Evolutionary conservation across 495 filamentous ascomycete genomes (phyloP).

Genomic region (Thermochaetoides thermophila): DNA sequence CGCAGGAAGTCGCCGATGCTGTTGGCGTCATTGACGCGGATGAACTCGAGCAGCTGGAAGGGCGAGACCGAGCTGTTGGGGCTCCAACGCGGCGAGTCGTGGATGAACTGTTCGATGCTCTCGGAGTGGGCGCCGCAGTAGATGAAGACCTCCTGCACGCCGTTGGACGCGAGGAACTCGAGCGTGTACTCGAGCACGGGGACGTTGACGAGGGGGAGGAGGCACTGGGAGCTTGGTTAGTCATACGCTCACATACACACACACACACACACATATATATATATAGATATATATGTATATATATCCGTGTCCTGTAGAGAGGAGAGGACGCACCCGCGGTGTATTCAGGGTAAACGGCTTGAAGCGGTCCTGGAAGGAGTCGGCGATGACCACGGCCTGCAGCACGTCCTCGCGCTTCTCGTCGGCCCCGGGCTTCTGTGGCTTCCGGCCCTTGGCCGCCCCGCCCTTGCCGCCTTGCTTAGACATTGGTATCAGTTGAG

Average conservation of each 20-base stretch:
- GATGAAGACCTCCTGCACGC: conserved; percentile 80
- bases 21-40: conserved; percentile 64
- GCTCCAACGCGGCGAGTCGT: conserved; percentile 29
- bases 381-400: conserved; percentile 82
- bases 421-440: conserved; percentile 30
- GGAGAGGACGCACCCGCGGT: conserved; percentile 52
- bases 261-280: too few species aligned
- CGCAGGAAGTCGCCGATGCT: conserved; percentile 93
- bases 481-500: conserved; percentile 22
- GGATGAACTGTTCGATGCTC: conserved; percentile 72
- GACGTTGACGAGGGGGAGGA: conserved; percentile 82
- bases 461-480: conserved; percentile 30
- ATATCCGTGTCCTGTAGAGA: too few species aligned
- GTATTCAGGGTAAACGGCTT: conserved; percentile 76
- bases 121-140: conserved; percentile 87
- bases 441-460: conserved; percentile 40
- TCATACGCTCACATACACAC: too few species aligned
- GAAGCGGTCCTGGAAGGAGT: conserved; percentile 87
- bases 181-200: conserved; percentile 96
- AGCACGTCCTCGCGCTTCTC: conserved; percentile 72
- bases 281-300: too few species aligned
- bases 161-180: conserved; percentile 88
- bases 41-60: conserved; percentile 68
- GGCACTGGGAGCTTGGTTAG: conserved; percentile 45
- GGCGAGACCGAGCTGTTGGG: conserved; percentile 49